Evolutionary conservation across 2,329 filamentous ascomycete species (phyloP), one percentile per base, ranked within the genome.

Genomic region (Phialocephala sp.): DNA sequence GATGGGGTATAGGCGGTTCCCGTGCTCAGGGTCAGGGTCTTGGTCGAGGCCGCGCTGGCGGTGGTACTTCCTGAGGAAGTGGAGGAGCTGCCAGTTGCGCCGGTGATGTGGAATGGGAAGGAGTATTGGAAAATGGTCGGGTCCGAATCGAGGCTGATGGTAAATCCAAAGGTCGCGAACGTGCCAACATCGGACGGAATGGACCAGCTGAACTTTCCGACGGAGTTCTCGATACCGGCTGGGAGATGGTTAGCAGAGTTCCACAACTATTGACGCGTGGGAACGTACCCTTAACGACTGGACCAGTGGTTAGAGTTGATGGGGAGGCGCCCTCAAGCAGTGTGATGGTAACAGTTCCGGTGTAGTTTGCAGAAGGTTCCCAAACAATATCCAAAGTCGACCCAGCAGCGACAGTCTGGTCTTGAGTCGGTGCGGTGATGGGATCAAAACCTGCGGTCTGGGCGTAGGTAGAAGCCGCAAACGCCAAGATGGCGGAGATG

Each of bases 101-200:
- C 68, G 9, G 62, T 55, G 60, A 77, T 72, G 62, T 71, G 67
- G 74, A 90, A 90, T 72, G 85, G 85, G 80, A 83, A 83, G 64
- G 85, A 87, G 82, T 84, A 89, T 82, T 89, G 86, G 82, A 85
- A 87, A 74, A 82, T 77, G 73, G 82, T 68, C 24, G 79, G 62
- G 78, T 87, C 74, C 69, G 76, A 77, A 71, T 84, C 81, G 41
- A 83, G 80, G 68, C 76, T 76, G 77, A 90, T 79, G 78, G 81
- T 79, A 75, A 90, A 79, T 70, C 87, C 87, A 77, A 89, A 89
- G 73, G 82, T 81, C 60, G 78, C 79, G 47, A 79, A 74, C 64
- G 72, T 36, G 27, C n/a, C 35, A 12, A 68, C 72, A 68, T 82
- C 83, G 35, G 85, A 80, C 74, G 79, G 79, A 60, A 89, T 80